Evolutionary conservation across 306 rosid genomes (phyloP), one percentile per base, ranked within the genome.

Genomic region (Corylus heterophylla): DNA sequence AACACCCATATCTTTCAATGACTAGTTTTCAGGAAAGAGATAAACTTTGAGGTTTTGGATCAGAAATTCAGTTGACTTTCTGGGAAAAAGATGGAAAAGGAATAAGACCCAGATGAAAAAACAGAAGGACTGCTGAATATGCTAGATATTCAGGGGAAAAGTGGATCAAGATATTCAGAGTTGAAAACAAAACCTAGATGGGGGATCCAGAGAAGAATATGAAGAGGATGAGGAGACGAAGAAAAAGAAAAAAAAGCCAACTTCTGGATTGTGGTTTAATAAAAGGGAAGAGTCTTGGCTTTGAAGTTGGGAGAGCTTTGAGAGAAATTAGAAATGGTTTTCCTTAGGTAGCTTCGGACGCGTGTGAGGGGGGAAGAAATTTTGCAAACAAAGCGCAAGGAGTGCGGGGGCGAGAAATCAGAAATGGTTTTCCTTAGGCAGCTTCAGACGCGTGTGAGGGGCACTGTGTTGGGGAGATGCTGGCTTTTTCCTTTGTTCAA

Each of bases 1-100:
- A 50, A 74, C 4, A 54, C 98, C 98, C 98, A 94, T 94, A 22
- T 79, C 49, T 49, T 20, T 4, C 17, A 13, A 71, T 17, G 70
- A 68, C 75, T 56, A 56, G 20, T 49, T 49, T 66, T 20, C 1
- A 29, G 42, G 22, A 58, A 73, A 74, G 4, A 49, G 47, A 71
- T 22, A 35, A 55, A 69, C 64, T 58, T 25, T 35, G 8, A 80
- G 20, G 61, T 69, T 76, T 76, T 76, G 82, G 83, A 87, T 82
- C 83, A 77, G 73, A 80, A 74, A 82, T 22, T 58, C 52, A 50
- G 12, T 48, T 17, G 72, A 49, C 56, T 8, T 54, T 47, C 54
- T 48, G 39, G 12, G 14, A 49, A 27, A 39, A 25, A 22, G 69
- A 48, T 16, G 17, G 12, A 35, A 29, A 31, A 44, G 66, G 69